Evolutionary conservation across 2,329 filamentous ascomycete genomes (phyloP).

Genomic region (Microcyclosporella mali): DNA sequence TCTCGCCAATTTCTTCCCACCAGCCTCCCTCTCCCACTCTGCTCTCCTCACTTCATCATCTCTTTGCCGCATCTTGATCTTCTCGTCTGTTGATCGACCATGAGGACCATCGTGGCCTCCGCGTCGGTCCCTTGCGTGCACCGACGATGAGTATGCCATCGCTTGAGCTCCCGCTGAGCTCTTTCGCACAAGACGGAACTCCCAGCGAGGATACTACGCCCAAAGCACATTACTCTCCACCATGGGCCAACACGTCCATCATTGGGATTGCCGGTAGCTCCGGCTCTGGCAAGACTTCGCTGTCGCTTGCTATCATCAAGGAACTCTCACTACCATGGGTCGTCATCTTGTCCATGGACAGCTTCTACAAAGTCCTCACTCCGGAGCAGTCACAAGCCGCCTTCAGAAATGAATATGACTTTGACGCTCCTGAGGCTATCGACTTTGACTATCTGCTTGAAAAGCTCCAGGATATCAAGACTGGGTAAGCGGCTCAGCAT

Average conservation of each 20-base stretch:
- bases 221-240: constrained; percentile 74
- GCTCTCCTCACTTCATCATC: constrained; percentile 6
- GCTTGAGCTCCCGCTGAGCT: constrained; percentile 24
- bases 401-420: constrained; percentile 89
- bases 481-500: constrained; percentile 58
- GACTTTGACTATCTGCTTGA: constrained; percentile 88
- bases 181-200: constrained; percentile 10
- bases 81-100: constrained; percentile 11
- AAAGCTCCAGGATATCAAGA: constrained; percentile 74
- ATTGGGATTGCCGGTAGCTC: constrained; percentile 95
- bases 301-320: constrained; percentile 85
- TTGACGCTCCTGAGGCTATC: constrained; percentile 88
- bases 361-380: constrained; percentile 88
- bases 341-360: constrained; percentile 96
- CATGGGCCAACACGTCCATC: constrained; percentile 94
- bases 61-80: too few species aligned
- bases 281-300: constrained; percentile 89
- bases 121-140: constrained; percentile 25
- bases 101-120: constrained; percentile 25
- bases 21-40: neutral
- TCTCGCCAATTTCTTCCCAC: neutral
- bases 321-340: constrained; percentile 94
- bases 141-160: constrained; percentile 26
- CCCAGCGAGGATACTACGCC: constrained; percentile 7
- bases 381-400: constrained; percentile 72